Base-by-base conservation (phyloP, 164 flowering plant species). In the Annona cherimola region DNA sequence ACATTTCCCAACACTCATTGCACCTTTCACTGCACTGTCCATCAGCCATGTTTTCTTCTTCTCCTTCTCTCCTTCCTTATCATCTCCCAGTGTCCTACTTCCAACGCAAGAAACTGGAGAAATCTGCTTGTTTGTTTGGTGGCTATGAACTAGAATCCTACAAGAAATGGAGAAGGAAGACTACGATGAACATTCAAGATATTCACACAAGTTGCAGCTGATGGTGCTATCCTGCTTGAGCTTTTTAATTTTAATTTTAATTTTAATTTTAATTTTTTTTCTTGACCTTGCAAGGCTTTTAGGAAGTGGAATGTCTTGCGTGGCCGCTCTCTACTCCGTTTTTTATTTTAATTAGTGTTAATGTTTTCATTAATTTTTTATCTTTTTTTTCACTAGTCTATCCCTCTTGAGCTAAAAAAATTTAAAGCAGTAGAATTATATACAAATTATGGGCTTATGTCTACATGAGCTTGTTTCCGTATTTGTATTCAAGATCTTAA, bases 231-330 rank as follows among this genome's bases (percentile, higher is more conserved):
- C 57, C 57, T 50, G 9, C 9, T 9, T 50, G 57, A 50, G 57
- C 2, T 12, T 44, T 44, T 26, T 45, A 12, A 9, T 39, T 18
- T 4, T 68, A 0, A 1, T 4, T 66, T 65, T 50, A 35, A 2
- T 20, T 45, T 6, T 5, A 5, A 5, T 26, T 60, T 18, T 61
- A 5, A 16, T 20, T 19, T 0, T 69, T 75, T 81, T 85, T 85
- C 88, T 85, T 85, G 88, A 82, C 84, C 86, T 85, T 85, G 88
- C 88, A 85, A 83, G 88, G 55, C 88, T 85, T 83, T 59, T 65
- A 1, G 18, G 0, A 0, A 3, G 11, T 69, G 12, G 1, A 1
- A 5, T 1, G 0, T 2, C 26, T 1, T 35, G 43, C 18, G 0
- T 71, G 54, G 60, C 45, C 67, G 45, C 55, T 41, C 69, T 77